Conservation (phyloP, 2,329 filamentous ascomycete species). For the Diaporthe eres region DNA sequence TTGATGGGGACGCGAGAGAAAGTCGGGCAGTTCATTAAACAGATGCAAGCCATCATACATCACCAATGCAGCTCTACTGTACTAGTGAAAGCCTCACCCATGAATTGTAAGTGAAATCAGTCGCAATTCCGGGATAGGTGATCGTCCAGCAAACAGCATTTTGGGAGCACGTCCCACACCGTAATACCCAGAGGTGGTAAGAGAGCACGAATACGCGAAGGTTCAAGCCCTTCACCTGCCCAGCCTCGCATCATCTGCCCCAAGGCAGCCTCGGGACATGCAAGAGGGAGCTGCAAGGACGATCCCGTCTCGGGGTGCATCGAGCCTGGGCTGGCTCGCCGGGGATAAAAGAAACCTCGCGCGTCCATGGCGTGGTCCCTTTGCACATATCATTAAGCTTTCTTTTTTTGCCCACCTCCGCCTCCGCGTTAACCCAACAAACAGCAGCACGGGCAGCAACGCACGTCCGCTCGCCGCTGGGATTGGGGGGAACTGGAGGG, state of each 20-base stretch:
- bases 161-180: not conserved
- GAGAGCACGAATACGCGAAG: not conserved
- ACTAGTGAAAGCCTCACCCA: conserved; percentile 3
- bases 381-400: conserved; percentile 13
- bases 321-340: not conserved
- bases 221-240: not conserved
- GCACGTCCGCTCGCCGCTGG: not conserved
- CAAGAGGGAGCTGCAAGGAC: conserved; percentile 19
- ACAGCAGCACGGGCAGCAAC: not conserved
- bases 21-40: not conserved
- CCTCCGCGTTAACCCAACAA: not conserved
- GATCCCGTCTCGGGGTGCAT: conserved; percentile 23
- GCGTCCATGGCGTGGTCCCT: not conserved
- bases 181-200: too few species aligned
- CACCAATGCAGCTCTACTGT: not conserved
- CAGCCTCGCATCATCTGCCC: not conserved
- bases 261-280: conserved; percentile 17
- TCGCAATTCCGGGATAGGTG: not conserved
- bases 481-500: too few species aligned
- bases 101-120: not conserved
- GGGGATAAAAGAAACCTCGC: not conserved
- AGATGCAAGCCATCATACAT: not conserved
- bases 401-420: not conserved
- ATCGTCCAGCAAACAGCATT: not conserved
- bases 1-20: conserved; percentile 3